Evolutionary conservation across 2,329 filamentous ascomycete genomes (phyloP).

Genomic region (Pseudonectria buxi): DNA sequence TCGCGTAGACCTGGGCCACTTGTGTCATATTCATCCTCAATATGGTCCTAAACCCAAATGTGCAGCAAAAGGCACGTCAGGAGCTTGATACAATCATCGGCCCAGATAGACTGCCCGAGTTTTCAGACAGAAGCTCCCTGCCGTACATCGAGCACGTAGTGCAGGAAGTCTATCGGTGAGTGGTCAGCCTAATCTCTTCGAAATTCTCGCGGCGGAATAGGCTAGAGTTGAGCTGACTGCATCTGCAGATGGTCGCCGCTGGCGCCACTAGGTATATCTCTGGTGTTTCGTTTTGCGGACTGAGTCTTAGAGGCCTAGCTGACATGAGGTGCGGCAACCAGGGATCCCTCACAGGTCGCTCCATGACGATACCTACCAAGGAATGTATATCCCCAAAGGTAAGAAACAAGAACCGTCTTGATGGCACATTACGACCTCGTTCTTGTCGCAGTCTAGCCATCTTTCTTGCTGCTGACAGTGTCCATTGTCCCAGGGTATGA

Average conservation of each 20-base stretch:
- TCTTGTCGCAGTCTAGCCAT: neutral
- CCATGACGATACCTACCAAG: conserved; percentile 50
- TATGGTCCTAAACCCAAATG: conserved; percentile 34
- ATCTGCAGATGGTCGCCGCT: conserved; percentile 32
- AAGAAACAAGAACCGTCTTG: conserved; percentile 1
- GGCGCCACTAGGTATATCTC: conserved; percentile 34
- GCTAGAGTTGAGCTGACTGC: conserved; percentile 1
- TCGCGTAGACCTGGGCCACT: conserved; percentile 21
- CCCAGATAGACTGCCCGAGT: conserved; percentile 35
- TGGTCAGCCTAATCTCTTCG: neutral
- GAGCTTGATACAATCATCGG: conserved; percentile 39
- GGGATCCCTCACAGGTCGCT: conserved; percentile 48
- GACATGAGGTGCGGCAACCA: conserved; percentile 5
- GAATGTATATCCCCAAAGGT: conserved; percentile 51
- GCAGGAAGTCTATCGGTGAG: conserved; percentile 35
- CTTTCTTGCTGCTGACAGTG: neutral
- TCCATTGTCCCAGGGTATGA: conserved; percentile 13
- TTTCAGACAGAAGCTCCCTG: conserved; percentile 37
- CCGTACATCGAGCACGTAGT: conserved; percentile 39
- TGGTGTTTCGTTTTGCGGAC: conserved; percentile 1
- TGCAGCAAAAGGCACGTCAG: conserved; percentile 40
- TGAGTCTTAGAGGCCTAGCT: conserved; percentile 1
- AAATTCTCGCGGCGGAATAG: neutral
- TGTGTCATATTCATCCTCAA: conserved; percentile 35
- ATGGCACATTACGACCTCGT: too few relatives aligned